Evolutionary conservation across 2,329 filamentous ascomycete species (phyloP), one percentile per base, ranked within the genome.

Genomic region (Hypoxylon sp.): DNA sequence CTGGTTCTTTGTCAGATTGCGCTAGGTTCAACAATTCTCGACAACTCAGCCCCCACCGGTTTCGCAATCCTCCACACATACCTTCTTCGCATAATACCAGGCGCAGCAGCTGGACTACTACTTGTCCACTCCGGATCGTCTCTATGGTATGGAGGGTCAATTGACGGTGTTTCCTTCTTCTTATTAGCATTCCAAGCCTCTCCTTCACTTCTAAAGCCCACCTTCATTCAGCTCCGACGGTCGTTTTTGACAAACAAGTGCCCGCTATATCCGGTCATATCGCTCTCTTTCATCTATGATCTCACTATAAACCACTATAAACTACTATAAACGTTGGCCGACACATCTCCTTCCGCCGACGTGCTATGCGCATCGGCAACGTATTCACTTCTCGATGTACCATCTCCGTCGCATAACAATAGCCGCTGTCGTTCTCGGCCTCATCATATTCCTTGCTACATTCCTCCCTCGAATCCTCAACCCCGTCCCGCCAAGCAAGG

Each of bases 401-500:
- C 82, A 83, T 77, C 67, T 87, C 55, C 85, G 84, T 31, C 83
- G 83, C 55, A 74, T 83, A 69, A 77, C 79, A 62, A 77, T 84
- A 53, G 73, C 80, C 52, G 72, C 73, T 69, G 72, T 79, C 71
- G 72, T 84, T 69, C 71, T 86, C 71, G 69, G 83, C 67, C 61
- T 82, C 48, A 62, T 88, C 72, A 79, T 85, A 65, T 82, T 89
- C 71, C 66, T 83, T 53, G 79, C 86, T 52, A 85, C 83, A 75
- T 78, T 84, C 31, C 75, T 91, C 6, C 85, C 88, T 48, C 82
- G 83, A 58, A 78, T 84, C 47, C 84, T 92, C 67, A 88, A 91
- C 65, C 91, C 91, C 2, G 87, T 87, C n/a, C 84, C 83, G n/a
- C 88, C 87, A 63, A 83, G 86, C 65, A 84, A 84, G 37, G 87